phyloP scores from a whole-genome alignment of 495 filamentous ascomycete species.

The Bryoglossum gracile region DNA sequence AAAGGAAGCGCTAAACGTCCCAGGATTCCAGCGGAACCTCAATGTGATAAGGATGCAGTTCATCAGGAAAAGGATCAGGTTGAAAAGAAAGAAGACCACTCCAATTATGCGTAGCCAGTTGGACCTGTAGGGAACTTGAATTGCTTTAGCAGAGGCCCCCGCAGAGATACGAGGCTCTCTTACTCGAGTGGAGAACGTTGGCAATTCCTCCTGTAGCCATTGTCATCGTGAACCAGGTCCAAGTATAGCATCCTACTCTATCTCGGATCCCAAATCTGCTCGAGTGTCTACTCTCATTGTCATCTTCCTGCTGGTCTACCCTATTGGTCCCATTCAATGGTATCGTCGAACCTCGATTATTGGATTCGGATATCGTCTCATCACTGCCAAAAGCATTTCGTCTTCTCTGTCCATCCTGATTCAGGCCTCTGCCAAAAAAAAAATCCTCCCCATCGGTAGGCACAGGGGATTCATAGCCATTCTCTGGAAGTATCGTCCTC shows the following conservation, averaged over 20 bases:
- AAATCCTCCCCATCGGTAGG: neutral
- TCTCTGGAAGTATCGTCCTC: slow-evolving; percentile 18
- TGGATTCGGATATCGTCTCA: neutral
- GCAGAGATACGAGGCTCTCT: slow-evolving; percentile 16
- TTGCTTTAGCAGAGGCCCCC: too few species aligned
- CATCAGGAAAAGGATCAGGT: slow-evolving; percentile 62
- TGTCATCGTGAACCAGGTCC: slow-evolving; percentile 67
- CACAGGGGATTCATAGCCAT: slow-evolving; percentile 21
- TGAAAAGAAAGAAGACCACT: slow-evolving; percentile 66
- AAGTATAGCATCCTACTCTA: slow-evolving; percentile 42
- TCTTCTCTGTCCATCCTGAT: slow-evolving; percentile 9
- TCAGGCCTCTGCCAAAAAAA: slow-evolving; percentile 1
- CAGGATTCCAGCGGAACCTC: slow-evolving; percentile 63
- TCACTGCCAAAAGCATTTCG: neutral
- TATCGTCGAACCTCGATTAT: neutral
- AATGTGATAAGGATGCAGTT: slow-evolving; percentile 60
- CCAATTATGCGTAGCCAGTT: slow-evolving; percentile 65
- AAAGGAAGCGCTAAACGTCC: slow-evolving; percentile 65
- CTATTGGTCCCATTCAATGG: neutral
- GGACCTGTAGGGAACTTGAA: slow-evolving; percentile 59
- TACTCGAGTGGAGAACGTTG: slow-evolving; percentile 67
- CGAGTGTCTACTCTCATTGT: neutral
- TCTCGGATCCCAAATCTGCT: slow-evolving; percentile 35
- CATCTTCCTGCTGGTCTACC: neutral
- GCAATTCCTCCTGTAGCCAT: slow-evolving; percentile 84